These are phyloP conservation scores for Eimeria tenella DNA, from an alignment of 169 alveolate genomes.

Conservation along the genomic window DNA sequence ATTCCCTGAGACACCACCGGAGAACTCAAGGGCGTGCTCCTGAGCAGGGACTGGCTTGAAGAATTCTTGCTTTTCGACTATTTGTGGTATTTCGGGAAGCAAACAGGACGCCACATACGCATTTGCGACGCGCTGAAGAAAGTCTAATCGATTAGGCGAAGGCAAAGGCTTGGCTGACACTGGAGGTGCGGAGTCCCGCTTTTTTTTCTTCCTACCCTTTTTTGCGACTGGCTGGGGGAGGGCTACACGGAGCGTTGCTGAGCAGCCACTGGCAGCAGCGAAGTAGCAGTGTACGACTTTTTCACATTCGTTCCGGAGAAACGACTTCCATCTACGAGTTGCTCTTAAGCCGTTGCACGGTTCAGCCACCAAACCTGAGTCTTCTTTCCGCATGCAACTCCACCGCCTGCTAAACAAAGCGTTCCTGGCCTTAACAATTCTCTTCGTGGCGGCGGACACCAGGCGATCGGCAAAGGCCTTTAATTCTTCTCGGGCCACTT, in stretches of 20 bases:
- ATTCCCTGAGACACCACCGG: background rate
- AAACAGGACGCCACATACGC: background rate
- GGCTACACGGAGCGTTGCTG: slow-evolving; percentile 43
- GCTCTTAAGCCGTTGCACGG: background rate
- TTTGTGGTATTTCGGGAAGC: background rate
- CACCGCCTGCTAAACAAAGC: background rate
- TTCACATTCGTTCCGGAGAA: slow-evolving; percentile 16
- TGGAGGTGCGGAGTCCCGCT: background rate
- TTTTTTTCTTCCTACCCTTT: background rate
- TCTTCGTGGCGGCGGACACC: background rate
- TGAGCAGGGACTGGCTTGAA: background rate
- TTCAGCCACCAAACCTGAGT: slow-evolving; percentile 1
- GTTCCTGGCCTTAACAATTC: background rate
- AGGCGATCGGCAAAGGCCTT: slow-evolving; percentile 27
- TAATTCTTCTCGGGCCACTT: background rate
- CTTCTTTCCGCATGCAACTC: background rate
- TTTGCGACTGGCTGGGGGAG: slow-evolving; percentile 12
- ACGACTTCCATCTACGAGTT: slow-evolving; percentile 12
- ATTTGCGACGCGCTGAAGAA: slow-evolving; percentile 15
- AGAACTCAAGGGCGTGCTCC: background rate
- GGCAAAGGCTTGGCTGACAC: slow-evolving; percentile 52
- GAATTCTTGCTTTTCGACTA: background rate
- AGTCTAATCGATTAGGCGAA: slow-evolving; percentile 4
- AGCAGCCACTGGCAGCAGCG: slow-evolving; percentile 60
- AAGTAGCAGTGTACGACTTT: slow-evolving; percentile 39